Conservation (phyloP, 1,284 basidiomycete species). For the Ceratobasidium sp. region DNA sequence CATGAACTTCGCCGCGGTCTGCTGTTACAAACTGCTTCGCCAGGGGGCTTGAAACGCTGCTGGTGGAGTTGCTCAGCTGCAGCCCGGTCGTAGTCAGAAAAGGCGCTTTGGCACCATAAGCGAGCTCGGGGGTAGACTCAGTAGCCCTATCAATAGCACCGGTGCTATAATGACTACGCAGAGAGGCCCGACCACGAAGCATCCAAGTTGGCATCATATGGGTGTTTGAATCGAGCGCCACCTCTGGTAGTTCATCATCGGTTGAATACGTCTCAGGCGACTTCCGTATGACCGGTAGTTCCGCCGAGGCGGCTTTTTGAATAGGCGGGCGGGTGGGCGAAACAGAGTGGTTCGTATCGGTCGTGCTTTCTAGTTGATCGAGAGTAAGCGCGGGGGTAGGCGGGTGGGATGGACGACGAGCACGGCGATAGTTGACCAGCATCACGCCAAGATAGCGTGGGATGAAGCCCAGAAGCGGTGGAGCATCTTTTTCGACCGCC, state of each 20-base stretch:
- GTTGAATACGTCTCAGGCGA: conserved; percentile 26
- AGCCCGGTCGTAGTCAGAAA: conserved; percentile 27
- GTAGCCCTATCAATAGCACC: conserved; percentile 33
- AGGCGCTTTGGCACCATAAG: conserved; percentile 26
- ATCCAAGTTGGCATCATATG: conserved; percentile 98
- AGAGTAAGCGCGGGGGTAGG: conserved; percentile 32
- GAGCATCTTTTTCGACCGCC: conserved; percentile 92
- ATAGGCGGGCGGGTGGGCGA: conserved; percentile 50
- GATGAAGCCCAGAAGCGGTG: conserved; percentile 91
- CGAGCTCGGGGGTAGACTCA: conserved; percentile 40
- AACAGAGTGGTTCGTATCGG: conserved; percentile 36
- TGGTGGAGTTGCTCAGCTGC: conserved; percentile 4
- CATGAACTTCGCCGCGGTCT: neutral
- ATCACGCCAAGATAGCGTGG: conserved; percentile 98
- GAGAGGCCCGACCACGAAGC: conserved; percentile 66
- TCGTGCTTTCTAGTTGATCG: conserved; percentile 40
- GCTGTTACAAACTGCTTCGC: conserved; percentile 26
- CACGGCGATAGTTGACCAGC: conserved; percentile 94
- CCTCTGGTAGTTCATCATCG: conserved; percentile 82
- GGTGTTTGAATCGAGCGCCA: conserved; percentile 91
- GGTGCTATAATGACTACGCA: conserved; percentile 43
- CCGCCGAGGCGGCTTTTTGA: conserved; percentile 52
- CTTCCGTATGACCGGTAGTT: conserved; percentile 29
- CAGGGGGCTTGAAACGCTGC: conserved; percentile 44
- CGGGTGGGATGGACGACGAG: conserved; percentile 57